Conservation (phyloP, 192 early-diverging fungal genomes). For the Kickxella alabastrina region DNA sequence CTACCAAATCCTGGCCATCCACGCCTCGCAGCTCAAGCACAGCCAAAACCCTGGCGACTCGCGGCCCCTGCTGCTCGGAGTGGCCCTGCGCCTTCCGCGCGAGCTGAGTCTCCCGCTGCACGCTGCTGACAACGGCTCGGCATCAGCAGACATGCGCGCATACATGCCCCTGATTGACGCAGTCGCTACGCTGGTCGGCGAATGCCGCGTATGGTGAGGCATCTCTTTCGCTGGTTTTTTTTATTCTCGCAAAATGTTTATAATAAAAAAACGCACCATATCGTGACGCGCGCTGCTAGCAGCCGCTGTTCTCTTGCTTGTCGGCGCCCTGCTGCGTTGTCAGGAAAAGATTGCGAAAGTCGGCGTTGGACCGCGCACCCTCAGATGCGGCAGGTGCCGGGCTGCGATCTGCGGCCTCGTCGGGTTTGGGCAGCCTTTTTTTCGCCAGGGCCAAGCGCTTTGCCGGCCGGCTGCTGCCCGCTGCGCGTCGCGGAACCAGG, state of each 20-base stretch:
- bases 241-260: background rate
- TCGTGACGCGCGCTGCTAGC: too few relatives aligned
- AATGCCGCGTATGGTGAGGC: constrained; percentile 27
- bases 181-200: constrained; percentile 11
- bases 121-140: constrained; percentile 2
- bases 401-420: background rate
- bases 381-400: background rate
- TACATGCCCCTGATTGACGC: constrained; percentile 10
- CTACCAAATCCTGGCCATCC: constrained; percentile 35
- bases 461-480: constrained; percentile 15
- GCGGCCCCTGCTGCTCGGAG: constrained; percentile 29
- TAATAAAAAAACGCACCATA: constrained; percentile 28
- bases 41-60: constrained; percentile 13
- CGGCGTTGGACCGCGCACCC: constrained; percentile 12
- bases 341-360: constrained; percentile 32
- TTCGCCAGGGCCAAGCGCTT: constrained; percentile 13
- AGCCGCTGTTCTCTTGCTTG: too few relatives aligned
- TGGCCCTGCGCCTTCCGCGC: constrained; percentile 27
- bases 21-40: constrained; percentile 23
- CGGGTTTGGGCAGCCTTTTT: background rate
- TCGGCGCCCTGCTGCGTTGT: background rate
- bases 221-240: background rate
- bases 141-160: background rate
- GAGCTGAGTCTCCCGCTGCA: constrained; percentile 9
- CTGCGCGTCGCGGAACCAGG: constrained; percentile 20